Evolutionary conservation across 2,329 filamentous ascomycete genomes (phyloP).

Genomic region (Cadophora malorum): DNA sequence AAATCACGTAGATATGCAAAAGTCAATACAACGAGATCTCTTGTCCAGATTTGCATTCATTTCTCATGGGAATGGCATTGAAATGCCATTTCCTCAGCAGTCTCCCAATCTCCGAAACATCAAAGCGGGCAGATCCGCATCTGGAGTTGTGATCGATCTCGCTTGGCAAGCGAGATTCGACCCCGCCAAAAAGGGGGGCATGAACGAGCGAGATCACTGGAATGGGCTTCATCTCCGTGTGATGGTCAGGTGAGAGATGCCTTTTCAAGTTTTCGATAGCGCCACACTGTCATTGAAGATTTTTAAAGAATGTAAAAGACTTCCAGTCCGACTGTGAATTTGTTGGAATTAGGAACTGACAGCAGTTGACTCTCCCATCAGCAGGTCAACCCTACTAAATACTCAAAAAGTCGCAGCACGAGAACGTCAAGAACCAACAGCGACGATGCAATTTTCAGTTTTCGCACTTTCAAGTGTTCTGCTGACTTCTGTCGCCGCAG

Average conservation of each 20-base stretch:
- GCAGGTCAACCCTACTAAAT: neutral
- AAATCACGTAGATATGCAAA: neutral
- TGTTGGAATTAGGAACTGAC: neutral
- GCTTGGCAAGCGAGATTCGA: slow-evolving; percentile 1
- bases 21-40: neutral
- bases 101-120: neutral
- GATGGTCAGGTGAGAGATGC: neutral
- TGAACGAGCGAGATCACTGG: neutral
- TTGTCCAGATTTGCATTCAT: neutral
- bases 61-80: neutral
- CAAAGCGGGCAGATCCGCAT: neutral
- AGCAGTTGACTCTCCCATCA: neutral
- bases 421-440: neutral
- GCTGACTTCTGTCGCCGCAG: neutral
- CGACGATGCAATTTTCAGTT: neutral
- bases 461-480: neutral
- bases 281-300: neutral
- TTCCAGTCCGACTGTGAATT: neutral
- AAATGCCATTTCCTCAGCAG: neutral
- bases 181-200: neutral
- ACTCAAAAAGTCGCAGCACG: too few species aligned
- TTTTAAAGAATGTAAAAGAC: neutral
- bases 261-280: neutral
- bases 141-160: neutral
- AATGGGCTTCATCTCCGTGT: slow-evolving; percentile 1